Evolutionary conservation across 2,329 filamentous ascomycete genomes (phyloP).

Genomic region (Fonsecaea multimorphosa): DNA sequence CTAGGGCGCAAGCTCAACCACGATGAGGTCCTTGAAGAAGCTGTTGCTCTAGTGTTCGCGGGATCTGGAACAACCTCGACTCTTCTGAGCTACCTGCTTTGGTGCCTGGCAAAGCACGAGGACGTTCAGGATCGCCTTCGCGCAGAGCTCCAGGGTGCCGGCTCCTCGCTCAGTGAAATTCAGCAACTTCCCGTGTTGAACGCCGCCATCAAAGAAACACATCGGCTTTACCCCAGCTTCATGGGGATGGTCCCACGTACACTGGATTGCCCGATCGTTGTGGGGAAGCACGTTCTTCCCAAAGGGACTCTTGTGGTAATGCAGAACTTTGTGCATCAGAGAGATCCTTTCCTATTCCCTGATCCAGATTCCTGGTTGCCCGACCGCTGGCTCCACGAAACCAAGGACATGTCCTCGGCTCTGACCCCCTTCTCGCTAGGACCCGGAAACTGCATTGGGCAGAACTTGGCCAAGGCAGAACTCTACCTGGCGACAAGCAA

Average conservation of each 20-base stretch:
- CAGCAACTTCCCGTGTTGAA: conserved; percentile 34
- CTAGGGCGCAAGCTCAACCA: conserved; percentile 17
- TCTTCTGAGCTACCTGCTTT: conserved; percentile 24
- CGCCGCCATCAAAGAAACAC: conserved; percentile 37
- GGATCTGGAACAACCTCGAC: conserved; percentile 25
- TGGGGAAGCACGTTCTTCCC: conserved; percentile 36
- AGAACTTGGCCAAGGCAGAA: conserved; percentile 32
- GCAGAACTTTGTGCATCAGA: conserved; percentile 35
- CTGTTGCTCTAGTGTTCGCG: conserved; percentile 22
- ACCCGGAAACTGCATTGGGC: conserved; percentile 44
- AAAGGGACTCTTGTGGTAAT: conserved; percentile 33
- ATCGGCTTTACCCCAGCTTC: conserved; percentile 40
- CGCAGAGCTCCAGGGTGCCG: conserved; percentile 9
- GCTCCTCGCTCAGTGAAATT: conserved; percentile 2
- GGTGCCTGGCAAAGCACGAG: conserved; percentile 1
- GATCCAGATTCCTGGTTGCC: conserved; percentile 35
- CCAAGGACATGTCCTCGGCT: conserved; percentile 17
- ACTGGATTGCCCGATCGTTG: conserved; percentile 25
- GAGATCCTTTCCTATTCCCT: conserved; percentile 33
- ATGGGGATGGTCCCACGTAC: conserved; percentile 35
- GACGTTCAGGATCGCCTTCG: conserved; percentile 18
- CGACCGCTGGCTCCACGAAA: conserved; percentile 39
- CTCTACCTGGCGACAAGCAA: conserved; percentile 41
- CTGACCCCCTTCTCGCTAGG: conserved; percentile 41
- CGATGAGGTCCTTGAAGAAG: conserved; percentile 19